Percentiles rank a stretch among this genome's conserved stretches.
Evolutionary conservation across 2,329 filamentous ascomycete species (phyloP).

Genomic region (Neobulgaria alba): DNA sequence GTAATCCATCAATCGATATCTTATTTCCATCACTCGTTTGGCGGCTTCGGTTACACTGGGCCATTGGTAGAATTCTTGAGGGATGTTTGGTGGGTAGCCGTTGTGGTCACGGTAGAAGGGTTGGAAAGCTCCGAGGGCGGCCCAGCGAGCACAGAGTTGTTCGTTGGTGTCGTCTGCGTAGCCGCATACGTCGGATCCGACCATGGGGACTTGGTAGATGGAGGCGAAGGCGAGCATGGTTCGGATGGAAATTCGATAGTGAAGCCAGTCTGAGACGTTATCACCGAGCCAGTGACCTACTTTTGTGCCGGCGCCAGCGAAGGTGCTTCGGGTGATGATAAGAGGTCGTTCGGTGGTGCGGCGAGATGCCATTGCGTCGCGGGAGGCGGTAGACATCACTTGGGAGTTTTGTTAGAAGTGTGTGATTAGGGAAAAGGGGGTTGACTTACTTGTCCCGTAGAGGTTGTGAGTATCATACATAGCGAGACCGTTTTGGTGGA

Average conservation of each 20-base stretch:
- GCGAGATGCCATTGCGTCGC: conserved; percentile 56
- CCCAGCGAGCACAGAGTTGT: conserved; percentile 67
- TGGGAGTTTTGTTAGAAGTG: not conserved
- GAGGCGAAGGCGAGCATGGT: conserved; percentile 52
- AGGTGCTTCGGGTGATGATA: conserved; percentile 69
- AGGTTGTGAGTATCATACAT: conserved; percentile 74
- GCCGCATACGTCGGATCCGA: conserved; percentile 68
- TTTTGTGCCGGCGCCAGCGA: conserved; percentile 60
- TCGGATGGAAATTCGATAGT: conserved; percentile 50
- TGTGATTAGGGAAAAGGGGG: not conserved
- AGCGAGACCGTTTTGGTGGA: conserved; percentile 56
- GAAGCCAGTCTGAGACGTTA: conserved; percentile 49
- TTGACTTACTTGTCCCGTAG: conserved; percentile 51
- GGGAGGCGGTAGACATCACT: conserved; percentile 43
- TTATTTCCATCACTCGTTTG: conserved; percentile 57
- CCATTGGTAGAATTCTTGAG: conserved; percentile 70
- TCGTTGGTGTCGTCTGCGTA: conserved; percentile 60
- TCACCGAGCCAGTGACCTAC: conserved; percentile 54
- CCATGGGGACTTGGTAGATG: conserved; percentile 61
- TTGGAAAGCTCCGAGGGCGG: conserved; percentile 61
- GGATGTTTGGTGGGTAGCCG: conserved; percentile 35
- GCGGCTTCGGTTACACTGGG: conserved; percentile 53
- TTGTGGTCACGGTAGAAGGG: conserved; percentile 74
- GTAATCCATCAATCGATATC: conserved; percentile 74
- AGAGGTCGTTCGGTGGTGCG: conserved; percentile 57